These are phyloP conservation scores for Pholiota adiposa DNA, from an alignment of 1,284 basidiomycete species.

Conservation along the genomic window DNA sequence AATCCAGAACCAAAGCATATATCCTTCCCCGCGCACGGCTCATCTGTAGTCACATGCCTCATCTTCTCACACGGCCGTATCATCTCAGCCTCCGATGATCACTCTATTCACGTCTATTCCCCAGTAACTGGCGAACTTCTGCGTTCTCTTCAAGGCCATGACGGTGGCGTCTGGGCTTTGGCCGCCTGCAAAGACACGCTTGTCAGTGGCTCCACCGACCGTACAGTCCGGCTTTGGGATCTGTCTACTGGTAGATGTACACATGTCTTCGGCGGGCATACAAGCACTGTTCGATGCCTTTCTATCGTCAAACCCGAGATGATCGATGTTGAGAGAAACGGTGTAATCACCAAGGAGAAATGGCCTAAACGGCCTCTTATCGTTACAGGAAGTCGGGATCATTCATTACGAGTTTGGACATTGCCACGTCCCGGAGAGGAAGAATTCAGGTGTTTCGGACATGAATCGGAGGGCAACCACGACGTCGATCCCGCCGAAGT, in stretches of 20 bases:
- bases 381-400: constrained; percentile 92
- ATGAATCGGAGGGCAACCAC: constrained; percentile 52
- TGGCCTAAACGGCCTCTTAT: constrained; percentile 89
- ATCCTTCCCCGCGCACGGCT: constrained; percentile 86
- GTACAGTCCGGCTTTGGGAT: constrained; percentile 94
- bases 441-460: constrained; percentile 73
- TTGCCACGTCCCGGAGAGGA: constrained; percentile 80
- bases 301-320: constrained; percentile 89
- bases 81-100: constrained; percentile 93
- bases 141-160: constrained; percentile 83
- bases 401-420: constrained; percentile 89
- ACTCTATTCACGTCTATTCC: constrained; percentile 91
- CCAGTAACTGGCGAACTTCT: constrained; percentile 79
- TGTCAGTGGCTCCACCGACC: constrained; percentile 93
- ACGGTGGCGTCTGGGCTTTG: constrained; percentile 95
- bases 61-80: constrained; percentile 93
- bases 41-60: constrained; percentile 91
- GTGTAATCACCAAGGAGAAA: constrained; percentile 64
- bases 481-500: constrained; percentile 74
- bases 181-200: constrained; percentile 84
- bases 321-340: constrained; percentile 72
- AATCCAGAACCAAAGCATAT: constrained; percentile 77
- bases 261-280: constrained; percentile 93
- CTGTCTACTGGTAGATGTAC: constrained; percentile 79
- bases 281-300: constrained; percentile 89